phyloP scores from a whole-genome alignment of 306 rosid species.

The Pterocarpus santalinus region DNA sequence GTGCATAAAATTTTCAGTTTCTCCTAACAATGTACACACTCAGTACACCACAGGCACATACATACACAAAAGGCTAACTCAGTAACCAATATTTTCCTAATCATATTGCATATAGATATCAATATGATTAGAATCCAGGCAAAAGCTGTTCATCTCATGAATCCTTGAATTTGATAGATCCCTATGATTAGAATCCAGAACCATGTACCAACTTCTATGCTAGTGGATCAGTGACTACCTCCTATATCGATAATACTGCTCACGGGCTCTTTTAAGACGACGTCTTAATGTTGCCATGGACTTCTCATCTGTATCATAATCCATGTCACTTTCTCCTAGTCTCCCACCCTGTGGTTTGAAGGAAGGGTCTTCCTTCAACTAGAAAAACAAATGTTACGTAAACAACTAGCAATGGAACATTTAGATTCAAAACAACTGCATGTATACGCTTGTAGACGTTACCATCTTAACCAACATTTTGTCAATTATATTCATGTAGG shows the following conservation, averaged over 20 bases:
- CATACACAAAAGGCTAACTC: conserved; percentile 5
- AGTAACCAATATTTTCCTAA: conserved; percentile 11
- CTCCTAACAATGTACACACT: background rate
- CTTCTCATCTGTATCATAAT: conserved; percentile 89
- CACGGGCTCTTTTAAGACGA: conserved; percentile 79
- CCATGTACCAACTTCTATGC: background rate
- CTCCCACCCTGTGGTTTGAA: conserved; percentile 98
- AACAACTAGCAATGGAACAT: conserved; percentile 30
- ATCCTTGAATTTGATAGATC: conserved; percentile 9
- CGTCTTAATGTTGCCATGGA: conserved; percentile 97
- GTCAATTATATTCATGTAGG: conserved; percentile 91
- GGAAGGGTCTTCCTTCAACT: conserved; percentile 93
- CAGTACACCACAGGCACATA: background rate
- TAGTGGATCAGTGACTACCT: conserved; percentile 61
- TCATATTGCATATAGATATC: conserved; percentile 3
- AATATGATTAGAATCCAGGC: too few species aligned
- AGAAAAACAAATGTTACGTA: conserved; percentile 39
- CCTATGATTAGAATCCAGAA: conserved; percentile 30
- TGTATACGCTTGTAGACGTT: conserved; percentile 33
- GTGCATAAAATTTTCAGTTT: background rate
- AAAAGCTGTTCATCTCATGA: background rate
- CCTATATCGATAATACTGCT: conserved; percentile 86
- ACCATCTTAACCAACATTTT: conserved; percentile 83
- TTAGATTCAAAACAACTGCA: conserved; percentile 30
- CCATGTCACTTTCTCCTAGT: conserved; percentile 95